Percentiles rank a stretch among this genome's conserved stretches.
phyloP scores from a whole-genome alignment of 2,329 filamentous ascomycete species.

The Fusarium fracticaudum region DNA sequence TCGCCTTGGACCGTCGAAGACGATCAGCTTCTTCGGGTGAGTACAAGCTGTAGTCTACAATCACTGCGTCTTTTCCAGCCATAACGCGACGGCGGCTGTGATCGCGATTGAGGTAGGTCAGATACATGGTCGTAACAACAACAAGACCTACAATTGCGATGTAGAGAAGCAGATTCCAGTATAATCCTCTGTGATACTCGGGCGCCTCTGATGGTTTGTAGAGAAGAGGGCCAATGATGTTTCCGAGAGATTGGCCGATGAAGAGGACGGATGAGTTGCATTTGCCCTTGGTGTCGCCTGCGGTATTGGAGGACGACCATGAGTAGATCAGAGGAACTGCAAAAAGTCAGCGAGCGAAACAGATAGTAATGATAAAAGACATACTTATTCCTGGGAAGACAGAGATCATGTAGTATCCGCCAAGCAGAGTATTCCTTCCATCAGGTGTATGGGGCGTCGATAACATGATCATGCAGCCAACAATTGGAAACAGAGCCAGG shows the following conservation, averaged over 20 bases:
- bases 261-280: constrained; percentile 69
- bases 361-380: fast-evolving
- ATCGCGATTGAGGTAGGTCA: constrained; percentile 61
- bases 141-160: constrained; percentile 61
- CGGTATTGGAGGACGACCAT: constrained; percentile 68
- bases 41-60: constrained; percentile 56
- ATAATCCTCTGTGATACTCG: constrained; percentile 57
- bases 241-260: constrained; percentile 69
- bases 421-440: constrained; percentile 55
- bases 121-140: background rate
- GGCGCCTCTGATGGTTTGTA: constrained; percentile 45
- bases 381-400: constrained; percentile 61
- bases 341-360: fast-evolving
- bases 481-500: constrained; percentile 61
- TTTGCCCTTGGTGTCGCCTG: constrained; percentile 74
- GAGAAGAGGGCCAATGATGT: constrained; percentile 63
- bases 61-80: constrained; percentile 64
- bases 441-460: constrained; percentile 55
- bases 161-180: constrained; percentile 68
- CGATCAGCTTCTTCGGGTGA: constrained; percentile 53
- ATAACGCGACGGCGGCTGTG: constrained; percentile 62
- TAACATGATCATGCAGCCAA: constrained; percentile 61
- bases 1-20: constrained; percentile 14
- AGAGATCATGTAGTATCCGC: constrained; percentile 68
- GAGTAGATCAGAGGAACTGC: constrained; percentile 64